phyloP scores from a whole-genome alignment of 768 basidiomycete genomes.

The Cyathus striatus region DNA sequence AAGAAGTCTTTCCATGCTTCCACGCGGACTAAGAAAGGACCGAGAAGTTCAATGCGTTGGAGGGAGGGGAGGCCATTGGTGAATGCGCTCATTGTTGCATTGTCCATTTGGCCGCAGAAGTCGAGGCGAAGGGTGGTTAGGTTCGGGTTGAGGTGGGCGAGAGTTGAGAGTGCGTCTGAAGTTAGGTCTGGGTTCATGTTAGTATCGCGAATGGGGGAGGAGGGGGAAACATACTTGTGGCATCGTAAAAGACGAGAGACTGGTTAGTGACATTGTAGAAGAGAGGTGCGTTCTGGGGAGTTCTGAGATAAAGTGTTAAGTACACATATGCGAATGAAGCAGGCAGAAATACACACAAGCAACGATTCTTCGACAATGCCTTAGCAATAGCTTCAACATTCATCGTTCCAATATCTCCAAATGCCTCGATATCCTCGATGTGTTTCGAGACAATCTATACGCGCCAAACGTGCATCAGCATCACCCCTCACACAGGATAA shows the following conservation, averaged over 20 bases:
- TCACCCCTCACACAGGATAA: no score
- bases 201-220: neutral
- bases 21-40: constrained; percentile 78
- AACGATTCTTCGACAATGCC: constrained; percentile 75
- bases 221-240: constrained; percentile 61
- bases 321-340: constrained; percentile 3
- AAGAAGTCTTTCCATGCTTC: constrained; percentile 77
- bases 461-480: no score
- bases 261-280: constrained; percentile 78
- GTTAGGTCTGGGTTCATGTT: constrained; percentile 48
- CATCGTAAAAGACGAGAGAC: constrained; percentile 77
- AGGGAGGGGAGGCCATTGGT: constrained; percentile 60
- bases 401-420: constrained; percentile 82
- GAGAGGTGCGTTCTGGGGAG: constrained; percentile 69
- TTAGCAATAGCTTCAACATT: constrained; percentile 85
- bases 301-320: constrained; percentile 38
- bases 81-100: constrained; percentile 55
- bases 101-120: constrained; percentile 79
- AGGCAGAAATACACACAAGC: constrained; percentile 54
- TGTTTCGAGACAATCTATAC: constrained; percentile 78
- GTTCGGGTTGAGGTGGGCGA: constrained; percentile 81
- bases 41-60: constrained; percentile 72
- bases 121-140: constrained; percentile 76
- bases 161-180: constrained; percentile 59
- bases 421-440: constrained; percentile 84